Evolutionary conservation across 306 rosid species (phyloP).

Genomic region (Pterocarpus macrocarpus): DNA sequence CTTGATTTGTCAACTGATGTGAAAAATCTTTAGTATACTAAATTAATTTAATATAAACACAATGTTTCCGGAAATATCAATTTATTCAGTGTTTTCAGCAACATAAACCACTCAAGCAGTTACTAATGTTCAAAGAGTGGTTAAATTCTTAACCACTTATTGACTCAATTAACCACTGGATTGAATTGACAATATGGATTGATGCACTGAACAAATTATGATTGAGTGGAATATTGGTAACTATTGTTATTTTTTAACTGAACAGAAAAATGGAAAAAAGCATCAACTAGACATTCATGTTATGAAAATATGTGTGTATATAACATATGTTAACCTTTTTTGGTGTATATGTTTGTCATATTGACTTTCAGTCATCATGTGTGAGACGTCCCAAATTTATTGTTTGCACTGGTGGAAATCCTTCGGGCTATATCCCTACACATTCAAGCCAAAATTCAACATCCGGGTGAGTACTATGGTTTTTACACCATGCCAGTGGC

Average conservation of each 20-base stretch:
- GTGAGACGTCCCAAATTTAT: conserved; percentile 96
- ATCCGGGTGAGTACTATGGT: conserved; percentile 58
- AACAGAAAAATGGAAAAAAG: conserved; percentile 22
- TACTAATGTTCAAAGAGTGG: not conserved
- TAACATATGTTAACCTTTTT: conserved; percentile 21
- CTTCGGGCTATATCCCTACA: conserved; percentile 79
- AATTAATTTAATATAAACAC: not conserved
- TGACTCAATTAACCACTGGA: conserved; percentile 21
- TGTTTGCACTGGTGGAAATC: conserved; percentile 92
- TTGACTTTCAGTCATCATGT: conserved; percentile 74
- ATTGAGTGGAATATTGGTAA: conserved; percentile 33
- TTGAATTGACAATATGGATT: conserved; percentile 24
- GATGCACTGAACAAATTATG: conserved; percentile 21
- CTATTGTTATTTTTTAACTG: conserved; percentile 14
- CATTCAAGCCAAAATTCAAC: conserved; percentile 75
- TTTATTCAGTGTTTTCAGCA: conserved; percentile 4
- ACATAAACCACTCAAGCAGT: not conserved
- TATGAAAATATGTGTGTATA: conserved; percentile 28
- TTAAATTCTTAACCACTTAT: conserved; percentile 4
- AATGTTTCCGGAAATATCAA: not conserved
- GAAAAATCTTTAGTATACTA: not conserved
- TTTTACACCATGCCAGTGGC: conserved; percentile 20
- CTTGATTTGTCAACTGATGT: conserved; percentile 15
- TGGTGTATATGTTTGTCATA: conserved; percentile 20
- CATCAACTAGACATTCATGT: conserved; percentile 3